These are phyloP conservation scores for Colletotrichum costaricense DNA, from an alignment of 2,329 filamentous ascomycete genomes.

Conservation along the genomic window DNA sequence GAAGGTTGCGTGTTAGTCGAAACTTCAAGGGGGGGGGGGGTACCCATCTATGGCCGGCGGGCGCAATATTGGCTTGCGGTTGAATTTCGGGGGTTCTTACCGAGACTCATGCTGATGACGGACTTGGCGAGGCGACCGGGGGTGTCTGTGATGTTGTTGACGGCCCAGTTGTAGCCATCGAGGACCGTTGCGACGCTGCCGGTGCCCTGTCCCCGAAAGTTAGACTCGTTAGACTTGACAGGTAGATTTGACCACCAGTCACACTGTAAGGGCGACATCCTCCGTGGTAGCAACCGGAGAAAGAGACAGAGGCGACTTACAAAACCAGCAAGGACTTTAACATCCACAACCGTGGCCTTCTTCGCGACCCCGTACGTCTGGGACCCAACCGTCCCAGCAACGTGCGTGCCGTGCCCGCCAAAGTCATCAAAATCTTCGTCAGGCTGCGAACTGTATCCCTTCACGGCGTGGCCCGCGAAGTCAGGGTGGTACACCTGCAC, in stretches of 20 bases:
- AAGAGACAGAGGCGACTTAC: not conserved
- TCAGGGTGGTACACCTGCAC: slow-evolving; percentile 44
- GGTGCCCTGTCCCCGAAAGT: slow-evolving; percentile 35
- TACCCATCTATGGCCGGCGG: slow-evolving; percentile 39
- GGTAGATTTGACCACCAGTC: not conserved
- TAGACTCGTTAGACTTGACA: slow-evolving; percentile 22
- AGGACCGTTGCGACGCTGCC: slow-evolving; percentile 40
- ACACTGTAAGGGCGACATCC: not conserved
- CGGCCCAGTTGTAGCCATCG: slow-evolving; percentile 48
- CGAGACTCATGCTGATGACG: slow-evolving; percentile 59
- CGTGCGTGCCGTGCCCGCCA: slow-evolving; percentile 57
- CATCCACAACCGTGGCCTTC: slow-evolving; percentile 53
- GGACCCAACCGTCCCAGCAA: slow-evolving; percentile 49
- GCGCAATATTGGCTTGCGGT: not conserved
- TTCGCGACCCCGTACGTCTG: slow-evolving; percentile 55
- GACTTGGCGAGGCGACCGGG: slow-evolving; percentile 43
- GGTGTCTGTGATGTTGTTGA: slow-evolving; percentile 45
- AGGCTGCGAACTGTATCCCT: slow-evolving; percentile 39
- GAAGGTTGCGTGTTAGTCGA: not conserved
- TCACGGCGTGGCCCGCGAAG: slow-evolving; percentile 45
- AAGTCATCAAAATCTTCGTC: slow-evolving; percentile 44
- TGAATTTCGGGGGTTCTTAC: not conserved
- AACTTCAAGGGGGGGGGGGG: too few species aligned
- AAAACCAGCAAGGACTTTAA: slow-evolving; percentile 53
- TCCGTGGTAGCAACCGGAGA: too few species aligned